Conservation (phyloP, 345 rosid genomes). For the Linum trigynum region DNA sequence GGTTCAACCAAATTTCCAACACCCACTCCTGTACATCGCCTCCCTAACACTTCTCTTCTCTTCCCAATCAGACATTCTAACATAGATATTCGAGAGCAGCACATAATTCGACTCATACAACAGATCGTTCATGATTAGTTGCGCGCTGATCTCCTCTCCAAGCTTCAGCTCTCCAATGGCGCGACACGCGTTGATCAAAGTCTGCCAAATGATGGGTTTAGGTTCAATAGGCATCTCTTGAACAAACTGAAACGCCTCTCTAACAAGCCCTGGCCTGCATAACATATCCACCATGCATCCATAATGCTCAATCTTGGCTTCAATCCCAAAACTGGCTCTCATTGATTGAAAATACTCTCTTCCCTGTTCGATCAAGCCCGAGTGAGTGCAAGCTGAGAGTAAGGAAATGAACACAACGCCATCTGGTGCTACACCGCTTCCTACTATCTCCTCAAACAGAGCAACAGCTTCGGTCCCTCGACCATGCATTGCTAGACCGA, state of each 20-base stretch:
- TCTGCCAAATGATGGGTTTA: constrained; percentile 18
- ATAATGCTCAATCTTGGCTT: constrained; percentile 24
- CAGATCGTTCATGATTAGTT: constrained; percentile 17
- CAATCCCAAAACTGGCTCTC: constrained; percentile 12
- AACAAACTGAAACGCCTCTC: constrained; percentile 18
- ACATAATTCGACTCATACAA: constrained; percentile 21
- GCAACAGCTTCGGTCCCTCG: constrained; percentile 42
- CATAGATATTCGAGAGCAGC: constrained; percentile 20
- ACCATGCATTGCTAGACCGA: constrained; percentile 50
- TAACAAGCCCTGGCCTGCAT: constrained; percentile 21
- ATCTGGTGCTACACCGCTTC: constrained; percentile 15
- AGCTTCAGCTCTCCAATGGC: constrained; percentile 17
- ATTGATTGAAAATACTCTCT: constrained; percentile 5
- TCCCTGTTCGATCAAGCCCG: background rate
- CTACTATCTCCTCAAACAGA: constrained; percentile 42
- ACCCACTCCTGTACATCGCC: constrained; percentile 3
- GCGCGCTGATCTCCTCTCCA: constrained; percentile 13
- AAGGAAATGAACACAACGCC: constrained; percentile 15
- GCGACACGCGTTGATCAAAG: constrained; percentile 24
- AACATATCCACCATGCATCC: constrained; percentile 30
- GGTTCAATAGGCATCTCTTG: constrained; percentile 20
- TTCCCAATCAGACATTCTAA: constrained; percentile 25
- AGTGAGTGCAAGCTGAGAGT: constrained; percentile 12
- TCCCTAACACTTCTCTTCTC: constrained; percentile 19
- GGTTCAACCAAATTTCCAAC: no score